These are phyloP conservation scores for Spirogloea muscicola DNA, from an alignment of 139 green algal species.

Conservation along the genomic window DNA sequence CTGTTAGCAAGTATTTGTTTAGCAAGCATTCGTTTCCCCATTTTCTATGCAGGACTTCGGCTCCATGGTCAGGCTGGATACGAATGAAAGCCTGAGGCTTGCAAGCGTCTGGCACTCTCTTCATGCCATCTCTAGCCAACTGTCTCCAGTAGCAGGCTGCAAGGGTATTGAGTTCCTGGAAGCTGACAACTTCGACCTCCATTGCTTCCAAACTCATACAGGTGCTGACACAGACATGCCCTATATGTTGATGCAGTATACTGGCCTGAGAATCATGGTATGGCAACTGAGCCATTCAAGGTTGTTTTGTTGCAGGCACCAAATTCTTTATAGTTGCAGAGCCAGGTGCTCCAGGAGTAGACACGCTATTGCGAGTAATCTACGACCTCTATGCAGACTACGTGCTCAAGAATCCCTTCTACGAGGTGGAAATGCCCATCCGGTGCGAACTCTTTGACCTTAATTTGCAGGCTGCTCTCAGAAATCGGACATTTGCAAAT, in stretches of 20 bases:
- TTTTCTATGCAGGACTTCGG: constrained; percentile 65
- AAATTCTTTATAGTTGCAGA: constrained; percentile 48
- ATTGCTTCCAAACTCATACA: constrained; percentile 83
- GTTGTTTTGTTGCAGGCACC: constrained; percentile 29
- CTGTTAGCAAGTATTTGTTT: constrained; percentile 5
- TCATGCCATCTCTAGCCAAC: constrained; percentile 77
- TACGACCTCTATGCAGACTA: constrained; percentile 79
- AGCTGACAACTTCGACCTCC: constrained; percentile 88
- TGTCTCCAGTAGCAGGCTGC: constrained; percentile 75
- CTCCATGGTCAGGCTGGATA: constrained; percentile 57
- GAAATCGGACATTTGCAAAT: too few relatives aligned
- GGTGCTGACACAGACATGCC: constrained; percentile 34
- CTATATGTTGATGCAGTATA: not conserved
- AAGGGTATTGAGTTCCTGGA: constrained; percentile 81
- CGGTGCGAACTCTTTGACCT: constrained; percentile 76
- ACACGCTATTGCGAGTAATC: constrained; percentile 50
- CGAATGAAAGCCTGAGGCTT: constrained; percentile 74
- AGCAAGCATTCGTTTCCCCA: too few relatives aligned
- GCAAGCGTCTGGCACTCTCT: constrained; percentile 81
- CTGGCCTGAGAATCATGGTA: not conserved
- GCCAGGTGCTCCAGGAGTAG: not conserved
- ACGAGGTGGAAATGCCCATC: constrained; percentile 70
- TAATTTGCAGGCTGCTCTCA: constrained; percentile 8
- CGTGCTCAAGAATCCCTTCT: constrained; percentile 81
- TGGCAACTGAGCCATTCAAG: not conserved